Conservation (phyloP, 2,329 filamentous ascomycete species). For the Paecilomyces sp. region DNA sequence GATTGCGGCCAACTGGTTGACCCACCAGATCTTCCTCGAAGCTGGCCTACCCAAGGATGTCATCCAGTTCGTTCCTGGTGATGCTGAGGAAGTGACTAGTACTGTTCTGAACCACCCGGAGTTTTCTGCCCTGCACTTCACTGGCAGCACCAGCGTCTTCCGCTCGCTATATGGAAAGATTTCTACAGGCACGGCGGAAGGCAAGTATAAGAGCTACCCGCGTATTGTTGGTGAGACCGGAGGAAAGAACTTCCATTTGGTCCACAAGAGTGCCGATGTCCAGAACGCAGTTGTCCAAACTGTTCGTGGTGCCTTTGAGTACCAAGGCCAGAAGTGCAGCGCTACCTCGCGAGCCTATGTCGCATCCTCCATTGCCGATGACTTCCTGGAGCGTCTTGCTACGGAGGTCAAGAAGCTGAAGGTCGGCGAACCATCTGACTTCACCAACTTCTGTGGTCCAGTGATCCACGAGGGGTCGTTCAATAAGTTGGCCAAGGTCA, state of each 20-base stretch:
- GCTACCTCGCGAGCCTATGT: constrained; percentile 77
- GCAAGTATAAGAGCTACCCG: constrained; percentile 76
- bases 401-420: constrained; percentile 64
- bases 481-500: constrained; percentile 69
- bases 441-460: constrained; percentile 75
- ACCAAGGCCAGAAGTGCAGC: constrained; percentile 86
- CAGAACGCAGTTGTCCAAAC: constrained; percentile 75
- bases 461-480: constrained; percentile 79
- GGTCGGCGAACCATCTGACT: constrained; percentile 62
- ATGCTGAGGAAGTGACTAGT: constrained; percentile 74
- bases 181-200: constrained; percentile 70
- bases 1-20: constrained; percentile 76
- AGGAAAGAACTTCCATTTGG: constrained; percentile 87
- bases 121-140: constrained; percentile 91
- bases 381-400: constrained; percentile 61
- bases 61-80: constrained; percentile 86
- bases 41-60: constrained; percentile 82
- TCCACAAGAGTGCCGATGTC: constrained; percentile 71
- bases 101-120: constrained; percentile 67
- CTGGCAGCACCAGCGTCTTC: constrained; percentile 87
- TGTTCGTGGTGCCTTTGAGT: constrained; percentile 82
- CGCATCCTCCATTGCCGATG: constrained; percentile 64
- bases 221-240: constrained; percentile 86
- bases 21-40: constrained; percentile 87
- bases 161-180: constrained; percentile 82